Evolutionary conservation across 2,329 filamentous ascomycete genomes (phyloP).

Genomic region (Elsinoe batatas): DNA sequence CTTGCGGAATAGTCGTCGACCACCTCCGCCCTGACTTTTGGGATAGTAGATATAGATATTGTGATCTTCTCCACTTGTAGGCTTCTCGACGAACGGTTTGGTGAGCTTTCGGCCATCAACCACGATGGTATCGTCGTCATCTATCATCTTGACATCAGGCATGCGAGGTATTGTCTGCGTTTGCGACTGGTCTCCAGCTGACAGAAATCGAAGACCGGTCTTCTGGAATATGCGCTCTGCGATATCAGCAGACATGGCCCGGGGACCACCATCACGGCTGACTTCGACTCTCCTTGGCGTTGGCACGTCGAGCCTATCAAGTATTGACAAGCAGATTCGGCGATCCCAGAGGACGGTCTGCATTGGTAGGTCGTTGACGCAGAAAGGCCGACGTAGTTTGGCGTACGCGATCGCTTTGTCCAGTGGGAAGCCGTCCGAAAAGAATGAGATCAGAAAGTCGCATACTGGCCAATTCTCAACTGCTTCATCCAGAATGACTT

Average conservation of each 20-base stretch:
- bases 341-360: conserved; percentile 96
- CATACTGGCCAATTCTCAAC: conserved; percentile 94
- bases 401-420: conserved; percentile 97
- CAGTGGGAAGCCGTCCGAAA: conserved; percentile 91
- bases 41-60: conserved; percentile 98
- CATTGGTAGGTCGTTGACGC: conserved; percentile 95
- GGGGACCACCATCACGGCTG: conserved; percentile 83
- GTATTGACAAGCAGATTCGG: conserved; percentile 73
- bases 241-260: conserved; percentile 66
- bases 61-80: conserved; percentile 95
- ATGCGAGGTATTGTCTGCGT: not conserved
- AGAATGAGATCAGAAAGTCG: conserved; percentile 96
- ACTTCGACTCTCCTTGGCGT: conserved; percentile 85
- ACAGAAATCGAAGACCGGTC: conserved; percentile 53
- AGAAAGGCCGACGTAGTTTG: conserved; percentile 86
- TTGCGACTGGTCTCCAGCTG: conserved; percentile 9
- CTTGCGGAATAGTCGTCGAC: conserved; percentile 86
- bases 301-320: conserved; percentile 81
- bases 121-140: conserved; percentile 76
- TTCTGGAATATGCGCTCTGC: conserved; percentile 70
- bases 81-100: conserved; percentile 97
- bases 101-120: conserved; percentile 74
- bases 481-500: conserved; percentile 93
- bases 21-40: conserved; percentile 74
- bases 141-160: conserved; percentile 66